A percentile compares a stretch with the other conserved stretches of the same genome.
Conservation (phyloP, 352 stramenopile species). For the Stramenopiles sp. region DNA sequence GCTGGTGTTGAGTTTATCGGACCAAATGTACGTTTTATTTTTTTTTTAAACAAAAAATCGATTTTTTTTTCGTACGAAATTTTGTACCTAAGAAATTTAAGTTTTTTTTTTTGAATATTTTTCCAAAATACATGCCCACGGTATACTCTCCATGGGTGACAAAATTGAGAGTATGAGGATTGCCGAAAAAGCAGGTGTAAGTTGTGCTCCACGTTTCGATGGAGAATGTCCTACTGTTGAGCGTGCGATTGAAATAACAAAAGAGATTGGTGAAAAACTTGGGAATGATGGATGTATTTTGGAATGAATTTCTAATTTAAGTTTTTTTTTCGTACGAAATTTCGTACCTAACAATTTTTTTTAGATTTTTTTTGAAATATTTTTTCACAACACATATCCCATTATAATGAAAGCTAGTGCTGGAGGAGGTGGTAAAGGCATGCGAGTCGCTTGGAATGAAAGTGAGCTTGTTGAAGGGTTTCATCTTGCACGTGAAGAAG, state of each 20-base stretch:
- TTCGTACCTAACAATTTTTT: no score
- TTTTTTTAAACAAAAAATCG: no score
- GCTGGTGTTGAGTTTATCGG: constrained; percentile 49
- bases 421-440: constrained; percentile 74
- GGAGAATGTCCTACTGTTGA: constrained; percentile 31
- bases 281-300: no score
- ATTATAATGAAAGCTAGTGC: constrained; percentile 87
- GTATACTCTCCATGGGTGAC: constrained; percentile 60
- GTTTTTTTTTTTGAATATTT: no score
- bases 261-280: constrained; percentile 67
- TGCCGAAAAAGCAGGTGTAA: constrained; percentile 48
- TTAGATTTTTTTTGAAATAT: no score
- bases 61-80: no score
- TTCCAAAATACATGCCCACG: no score
- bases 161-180: constrained; percentile 78
- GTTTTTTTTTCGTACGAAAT: no score
- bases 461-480: constrained; percentile 17
- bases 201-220: constrained; percentile 65
- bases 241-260: constrained; percentile 36
- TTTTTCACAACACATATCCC: no score
- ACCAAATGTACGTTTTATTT: no score
- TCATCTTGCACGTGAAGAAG: constrained; percentile 29
- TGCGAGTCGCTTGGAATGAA: constrained; percentile 54
- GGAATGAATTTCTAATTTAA: no score
- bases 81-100: no score